Evolutionary conservation across 164 flowering plant species (phyloP).

Genomic region (Magnolia officinalis): DNA sequence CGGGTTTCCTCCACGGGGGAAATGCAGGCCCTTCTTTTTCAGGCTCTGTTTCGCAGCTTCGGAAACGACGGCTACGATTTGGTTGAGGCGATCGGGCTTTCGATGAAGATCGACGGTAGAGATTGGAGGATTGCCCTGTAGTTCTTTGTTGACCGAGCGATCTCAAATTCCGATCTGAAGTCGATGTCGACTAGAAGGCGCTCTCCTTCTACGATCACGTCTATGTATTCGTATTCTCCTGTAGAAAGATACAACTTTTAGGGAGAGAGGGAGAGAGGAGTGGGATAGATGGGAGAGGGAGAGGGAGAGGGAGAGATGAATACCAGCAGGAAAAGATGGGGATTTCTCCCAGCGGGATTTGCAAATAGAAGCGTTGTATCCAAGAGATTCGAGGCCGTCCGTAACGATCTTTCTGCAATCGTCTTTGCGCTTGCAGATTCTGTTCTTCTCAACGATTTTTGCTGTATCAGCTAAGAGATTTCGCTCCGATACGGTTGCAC

Average conservation of each 20-base stretch:
- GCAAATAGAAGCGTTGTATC: constrained; percentile 75
- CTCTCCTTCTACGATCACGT: constrained; percentile 60
- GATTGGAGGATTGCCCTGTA: constrained; percentile 65
- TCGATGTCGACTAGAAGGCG: constrained; percentile 74
- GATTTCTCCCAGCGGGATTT: constrained; percentile 82
- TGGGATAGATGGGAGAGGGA: background rate
- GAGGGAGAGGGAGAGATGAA: constrained; percentile 4
- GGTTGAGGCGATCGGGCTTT: constrained; percentile 65
- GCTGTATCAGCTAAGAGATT: constrained; percentile 36
- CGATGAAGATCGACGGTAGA: constrained; percentile 74
- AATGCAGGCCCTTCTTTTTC: constrained; percentile 84
- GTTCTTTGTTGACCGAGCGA: constrained; percentile 69
- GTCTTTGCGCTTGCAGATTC: constrained; percentile 44
- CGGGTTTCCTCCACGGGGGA: constrained; percentile 84
- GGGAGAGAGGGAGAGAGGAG: background rate
- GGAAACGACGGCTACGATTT: constrained; percentile 55
- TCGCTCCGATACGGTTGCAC: constrained; percentile 26
- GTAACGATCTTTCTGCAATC: constrained; percentile 46
- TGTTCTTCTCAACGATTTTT: constrained; percentile 46
- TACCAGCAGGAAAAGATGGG: constrained; percentile 75
- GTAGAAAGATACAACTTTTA: constrained; percentile 9
- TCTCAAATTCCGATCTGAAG: constrained; percentile 87
- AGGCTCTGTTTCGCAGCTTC: constrained; percentile 82
- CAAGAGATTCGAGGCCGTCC: constrained; percentile 45
- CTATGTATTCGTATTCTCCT: constrained; percentile 91